Percentiles rank a stretch among this genome's conserved stretches.
Conservation (phyloP, 1,284 basidiomycete species). For the Lignosus rhinocerotis region DNA sequence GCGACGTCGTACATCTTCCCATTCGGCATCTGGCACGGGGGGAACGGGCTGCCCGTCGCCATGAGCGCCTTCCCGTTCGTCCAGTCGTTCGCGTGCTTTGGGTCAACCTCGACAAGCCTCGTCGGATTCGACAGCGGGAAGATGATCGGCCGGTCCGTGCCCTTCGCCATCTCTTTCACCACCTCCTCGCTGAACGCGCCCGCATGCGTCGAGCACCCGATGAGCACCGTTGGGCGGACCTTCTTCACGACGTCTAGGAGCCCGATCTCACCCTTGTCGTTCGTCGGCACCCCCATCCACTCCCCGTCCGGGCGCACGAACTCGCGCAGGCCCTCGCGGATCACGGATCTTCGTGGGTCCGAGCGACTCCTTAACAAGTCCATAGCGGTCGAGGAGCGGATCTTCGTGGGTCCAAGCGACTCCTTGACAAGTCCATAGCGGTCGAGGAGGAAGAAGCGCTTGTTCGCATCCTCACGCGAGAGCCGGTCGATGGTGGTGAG, state of each 20-base stretch:
- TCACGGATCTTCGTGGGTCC: conserved; percentile 46
- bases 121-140: conserved; percentile 84
- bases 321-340: conserved; percentile 50
- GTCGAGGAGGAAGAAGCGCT: conserved; percentile 68
- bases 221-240: conserved; percentile 70
- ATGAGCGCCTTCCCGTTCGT: conserved; percentile 75
- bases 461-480: conserved; percentile 58
- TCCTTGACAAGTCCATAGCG: conserved; percentile 57
- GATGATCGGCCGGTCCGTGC: conserved; percentile 74
- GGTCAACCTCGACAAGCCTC: conserved; percentile 73
- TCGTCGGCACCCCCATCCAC: conserved; percentile 38
- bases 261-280: conserved; percentile 46
- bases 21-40: conserved; percentile 63
- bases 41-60: conserved; percentile 83
- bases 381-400: conserved; percentile 62
- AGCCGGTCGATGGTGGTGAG: conserved; percentile 64
- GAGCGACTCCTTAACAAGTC: conserved; percentile 53
- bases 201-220: conserved; percentile 80
- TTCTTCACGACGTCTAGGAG: conserved; percentile 71
- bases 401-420: conserved; percentile 46
- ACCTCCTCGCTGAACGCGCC: conserved; percentile 84
- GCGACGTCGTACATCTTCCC: conserved; percentile 70
- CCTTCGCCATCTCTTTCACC: conserved; percentile 66
- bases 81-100: conserved; percentile 74
- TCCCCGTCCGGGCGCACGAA: conserved; percentile 59